Evolutionary conservation across 192 early-diverging fungal genomes (phyloP).

Genomic region (Backusella tuberculispora): DNA sequence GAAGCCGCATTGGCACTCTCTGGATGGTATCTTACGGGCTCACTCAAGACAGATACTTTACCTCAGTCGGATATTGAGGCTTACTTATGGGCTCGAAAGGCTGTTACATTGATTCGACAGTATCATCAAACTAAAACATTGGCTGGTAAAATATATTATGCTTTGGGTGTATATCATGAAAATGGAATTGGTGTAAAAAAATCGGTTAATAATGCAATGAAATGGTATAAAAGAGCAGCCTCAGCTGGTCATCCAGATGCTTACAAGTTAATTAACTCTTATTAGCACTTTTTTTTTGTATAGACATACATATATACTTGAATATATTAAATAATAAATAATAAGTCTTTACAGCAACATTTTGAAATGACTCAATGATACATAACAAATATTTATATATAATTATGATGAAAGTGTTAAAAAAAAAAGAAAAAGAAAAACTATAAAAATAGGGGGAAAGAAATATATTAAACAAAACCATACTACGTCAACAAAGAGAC

Average conservation of each 20-base stretch:
- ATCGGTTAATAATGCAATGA: conserved; percentile 38
- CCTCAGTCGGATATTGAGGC: conserved; percentile 58
- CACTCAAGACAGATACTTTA: conserved; percentile 37
- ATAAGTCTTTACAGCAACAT: no score
- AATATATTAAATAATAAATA: no score
- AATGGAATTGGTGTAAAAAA: conserved; percentile 54
- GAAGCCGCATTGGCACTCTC: conserved; percentile 59
- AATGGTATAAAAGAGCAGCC: conserved; percentile 66
- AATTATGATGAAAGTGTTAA: no score
- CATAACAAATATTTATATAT: no score
- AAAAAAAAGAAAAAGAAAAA: no score
- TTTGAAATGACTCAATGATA: no score
- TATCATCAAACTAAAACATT: conserved; percentile 8
- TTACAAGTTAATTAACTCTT: background rate
- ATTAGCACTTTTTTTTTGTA: background rate
- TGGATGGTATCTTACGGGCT: conserved; percentile 65
- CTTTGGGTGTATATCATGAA: conserved; percentile 62
- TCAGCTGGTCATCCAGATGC: conserved; percentile 57
- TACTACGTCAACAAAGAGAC: no score
- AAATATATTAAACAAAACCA: no score
- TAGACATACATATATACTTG: no score
- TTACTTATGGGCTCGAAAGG: conserved; percentile 58
- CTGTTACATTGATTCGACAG: conserved; percentile 45
- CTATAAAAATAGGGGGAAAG: no score
- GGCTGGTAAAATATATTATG: conserved; percentile 56